phyloP scores from a whole-genome alignment of 1,139 yeast species.

The Candida sojae region DNA sequence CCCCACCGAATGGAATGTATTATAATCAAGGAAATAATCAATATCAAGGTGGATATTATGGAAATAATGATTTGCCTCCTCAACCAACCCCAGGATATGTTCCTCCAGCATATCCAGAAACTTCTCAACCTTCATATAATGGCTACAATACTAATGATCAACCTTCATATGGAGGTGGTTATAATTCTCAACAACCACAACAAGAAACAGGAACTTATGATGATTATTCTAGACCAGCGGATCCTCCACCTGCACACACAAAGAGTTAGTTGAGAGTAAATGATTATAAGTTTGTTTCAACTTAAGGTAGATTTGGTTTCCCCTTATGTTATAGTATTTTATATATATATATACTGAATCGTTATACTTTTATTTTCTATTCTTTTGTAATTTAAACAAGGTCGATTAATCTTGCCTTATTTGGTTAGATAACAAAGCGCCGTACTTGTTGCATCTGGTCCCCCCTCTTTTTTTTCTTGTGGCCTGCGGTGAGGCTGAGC shows the following conservation, averaged over 20 bases:
- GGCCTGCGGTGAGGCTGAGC: too few species aligned
- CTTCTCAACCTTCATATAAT: constrained; percentile 5
- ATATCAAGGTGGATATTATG: constrained; percentile 1
- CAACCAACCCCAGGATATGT: constrained; percentile 6
- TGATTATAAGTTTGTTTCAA: too few species aligned
- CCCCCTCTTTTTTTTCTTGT: too few species aligned
- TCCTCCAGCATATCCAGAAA: constrained; percentile 6
- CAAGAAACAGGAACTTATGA: constrained; percentile 7
- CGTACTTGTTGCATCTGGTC: too few species aligned
- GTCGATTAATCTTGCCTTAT: too few species aligned
- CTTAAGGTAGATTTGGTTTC: too few species aligned
- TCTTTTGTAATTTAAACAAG: too few species aligned
- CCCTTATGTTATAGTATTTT: too few species aligned
- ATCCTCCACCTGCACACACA: constrained; percentile 14
- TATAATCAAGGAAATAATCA: constrained; percentile 4
- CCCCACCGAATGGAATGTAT: neutral
- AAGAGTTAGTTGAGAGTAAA: constrained; percentile 4
- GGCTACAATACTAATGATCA: neutral
- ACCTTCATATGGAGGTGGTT: constrained; percentile 1
- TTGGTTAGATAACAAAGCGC: too few species aligned
- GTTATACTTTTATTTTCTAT: neutral
- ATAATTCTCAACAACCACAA: constrained; percentile 1
- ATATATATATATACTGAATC: neutral
- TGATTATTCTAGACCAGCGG: constrained; percentile 8
- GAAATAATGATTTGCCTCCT: constrained; percentile 4